Evolutionary conservation across 2,329 filamentous ascomycete species (phyloP).

Genomic region (Ceratocystis alfenasii): DNA sequence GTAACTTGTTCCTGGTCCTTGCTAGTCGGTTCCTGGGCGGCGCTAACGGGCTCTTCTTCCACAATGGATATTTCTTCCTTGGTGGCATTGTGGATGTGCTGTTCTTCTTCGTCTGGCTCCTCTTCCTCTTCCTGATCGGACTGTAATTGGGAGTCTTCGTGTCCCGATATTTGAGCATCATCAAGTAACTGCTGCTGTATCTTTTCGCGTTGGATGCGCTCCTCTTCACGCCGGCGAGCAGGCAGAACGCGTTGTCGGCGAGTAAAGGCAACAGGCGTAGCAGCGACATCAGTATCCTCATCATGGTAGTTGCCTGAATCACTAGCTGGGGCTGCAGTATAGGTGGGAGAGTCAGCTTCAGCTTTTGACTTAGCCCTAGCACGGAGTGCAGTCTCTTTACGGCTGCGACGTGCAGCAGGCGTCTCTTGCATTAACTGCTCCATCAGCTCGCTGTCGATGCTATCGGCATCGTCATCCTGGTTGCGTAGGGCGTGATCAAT

Average conservation of each 20-base stretch:
- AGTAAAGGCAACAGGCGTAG: not conserved
- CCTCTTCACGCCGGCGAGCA: conserved; percentile 11
- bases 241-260: conserved; percentile 18
- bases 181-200: not conserved
- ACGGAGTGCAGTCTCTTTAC: conserved; percentile 8
- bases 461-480: conserved; percentile 19
- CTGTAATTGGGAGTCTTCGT: not conserved
- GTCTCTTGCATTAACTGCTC: conserved; percentile 21
- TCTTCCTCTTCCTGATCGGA: not conserved
- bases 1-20: not conserved
- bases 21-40: not conserved
- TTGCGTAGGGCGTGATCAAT: conserved; percentile 24
- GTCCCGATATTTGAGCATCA: not conserved
- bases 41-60: not conserved
- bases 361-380: not conserved
- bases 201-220: conserved; percentile 7
- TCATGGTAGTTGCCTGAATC: not conserved
- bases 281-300: not conserved
- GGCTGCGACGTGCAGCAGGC: conserved; percentile 13
- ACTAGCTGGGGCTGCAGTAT: not conserved
- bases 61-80: not conserved
- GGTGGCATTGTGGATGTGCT: not conserved
- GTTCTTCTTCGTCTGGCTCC: not conserved
- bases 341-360: not conserved
- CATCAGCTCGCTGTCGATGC: conserved; percentile 20